Evolutionary conservation across 2,329 filamentous ascomycete genomes (phyloP).

Genomic region (Calonectria leucothoes): DNA sequence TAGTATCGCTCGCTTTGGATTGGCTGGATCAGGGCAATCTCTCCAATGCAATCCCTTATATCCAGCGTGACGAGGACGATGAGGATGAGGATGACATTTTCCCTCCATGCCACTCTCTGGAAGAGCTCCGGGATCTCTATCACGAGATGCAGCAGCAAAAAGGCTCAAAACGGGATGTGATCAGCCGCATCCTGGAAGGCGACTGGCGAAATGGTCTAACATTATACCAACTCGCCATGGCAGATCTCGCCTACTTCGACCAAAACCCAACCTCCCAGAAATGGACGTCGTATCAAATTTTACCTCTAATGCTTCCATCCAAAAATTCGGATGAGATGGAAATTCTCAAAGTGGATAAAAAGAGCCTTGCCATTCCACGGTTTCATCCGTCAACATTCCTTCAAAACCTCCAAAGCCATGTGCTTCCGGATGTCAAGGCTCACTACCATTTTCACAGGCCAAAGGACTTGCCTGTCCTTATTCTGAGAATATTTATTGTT

Average conservation of each 20-base stretch:
- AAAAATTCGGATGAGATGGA: constrained; percentile 54
- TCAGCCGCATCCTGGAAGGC: constrained; percentile 73
- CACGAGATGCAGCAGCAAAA: constrained; percentile 67
- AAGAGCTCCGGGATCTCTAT: constrained; percentile 76
- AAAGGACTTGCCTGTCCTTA: constrained; percentile 73
- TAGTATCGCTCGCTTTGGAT: constrained; percentile 78
- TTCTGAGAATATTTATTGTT: constrained; percentile 83
- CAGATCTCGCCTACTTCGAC: constrained; percentile 74
- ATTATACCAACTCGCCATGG: constrained; percentile 76
- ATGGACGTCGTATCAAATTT: constrained; percentile 72
- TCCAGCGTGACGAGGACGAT: constrained; percentile 57
- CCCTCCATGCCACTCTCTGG: constrained; percentile 72
- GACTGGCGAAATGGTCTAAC: constrained; percentile 75
- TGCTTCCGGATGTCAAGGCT: constrained; percentile 83
- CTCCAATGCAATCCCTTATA: constrained; percentile 59
- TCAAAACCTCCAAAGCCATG: constrained; percentile 77
- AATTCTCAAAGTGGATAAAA: constrained; percentile 55
- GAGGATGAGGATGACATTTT: constrained; percentile 75
- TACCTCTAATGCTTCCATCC: constrained; percentile 59
- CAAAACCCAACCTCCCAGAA: constrained; percentile 72
- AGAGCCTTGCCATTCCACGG: constrained; percentile 69
- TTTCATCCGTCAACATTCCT: constrained; percentile 87
- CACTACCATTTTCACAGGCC: constrained; percentile 86
- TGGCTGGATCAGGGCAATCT: constrained; percentile 80
- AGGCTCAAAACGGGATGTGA: constrained; percentile 71